Evolutionary conservation across 192 early-diverging fungal species (phyloP).

Genomic region (Jimgerdemannia lactiflua): DNA sequence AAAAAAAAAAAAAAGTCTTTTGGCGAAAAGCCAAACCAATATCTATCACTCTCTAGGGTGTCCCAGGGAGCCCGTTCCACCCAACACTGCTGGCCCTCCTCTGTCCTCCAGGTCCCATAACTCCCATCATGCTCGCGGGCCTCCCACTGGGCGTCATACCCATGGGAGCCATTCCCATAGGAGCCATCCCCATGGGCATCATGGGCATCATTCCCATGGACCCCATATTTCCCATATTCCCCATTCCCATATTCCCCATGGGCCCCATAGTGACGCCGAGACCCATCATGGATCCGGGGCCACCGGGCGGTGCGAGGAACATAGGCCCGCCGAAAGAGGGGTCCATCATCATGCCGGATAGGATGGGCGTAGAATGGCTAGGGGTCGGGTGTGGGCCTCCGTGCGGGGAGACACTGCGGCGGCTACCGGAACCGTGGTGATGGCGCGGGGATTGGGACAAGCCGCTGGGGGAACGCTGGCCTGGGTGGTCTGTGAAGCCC

Average conservation of each 20-base stretch:
- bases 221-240: neutral
- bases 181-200: neutral
- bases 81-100: neutral
- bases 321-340: neutral
- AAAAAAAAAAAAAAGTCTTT: no score
- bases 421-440: neutral
- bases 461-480: neutral
- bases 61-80: neutral
- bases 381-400: neutral
- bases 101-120: neutral
- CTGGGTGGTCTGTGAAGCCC: neutral
- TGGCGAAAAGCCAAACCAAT: neutral
- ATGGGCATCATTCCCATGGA: neutral
- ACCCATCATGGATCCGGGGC: neutral
- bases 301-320: neutral
- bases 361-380: neutral
- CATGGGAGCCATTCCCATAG: neutral
- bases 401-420: neutral
- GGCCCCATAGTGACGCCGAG: neutral
- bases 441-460: neutral
- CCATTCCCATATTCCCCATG: neutral
- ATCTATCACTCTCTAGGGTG: neutral
- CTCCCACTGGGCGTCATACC: neutral
- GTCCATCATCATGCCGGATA: neutral
- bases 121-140: neutral